phyloP scores from a whole-genome alignment of 2,329 filamentous ascomycete species.

The Colletotrichum liaoningense region DNA sequence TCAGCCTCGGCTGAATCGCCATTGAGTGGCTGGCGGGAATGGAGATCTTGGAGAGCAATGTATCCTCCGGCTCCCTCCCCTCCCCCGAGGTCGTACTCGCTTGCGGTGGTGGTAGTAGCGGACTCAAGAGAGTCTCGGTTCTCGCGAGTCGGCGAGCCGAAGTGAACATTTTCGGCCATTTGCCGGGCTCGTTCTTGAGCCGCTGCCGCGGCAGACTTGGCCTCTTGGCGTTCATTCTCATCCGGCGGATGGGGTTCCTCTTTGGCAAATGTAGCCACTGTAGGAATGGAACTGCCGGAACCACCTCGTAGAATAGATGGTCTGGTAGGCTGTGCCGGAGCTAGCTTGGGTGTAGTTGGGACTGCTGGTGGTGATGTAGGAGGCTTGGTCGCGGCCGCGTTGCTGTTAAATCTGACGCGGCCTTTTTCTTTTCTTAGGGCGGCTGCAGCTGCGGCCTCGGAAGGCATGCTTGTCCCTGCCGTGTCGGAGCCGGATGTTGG shows the following conservation, averaged over 20 bases:
- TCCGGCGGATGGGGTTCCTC: conserved; percentile 15
- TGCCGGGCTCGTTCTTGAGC: conserved; percentile 56
- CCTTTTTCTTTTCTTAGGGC: conserved; percentile 56
- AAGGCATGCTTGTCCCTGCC: background rate
- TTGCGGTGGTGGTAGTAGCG: conserved; percentile 43
- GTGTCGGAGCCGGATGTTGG: background rate
- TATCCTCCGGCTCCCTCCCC: conserved; percentile 35
- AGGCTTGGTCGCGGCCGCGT: conserved; percentile 47
- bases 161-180: conserved; percentile 53
- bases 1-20: conserved; percentile 24
- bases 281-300: conserved; percentile 52
- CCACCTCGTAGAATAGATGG: conserved; percentile 56
- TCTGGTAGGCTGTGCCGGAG: conserved; percentile 13
- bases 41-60: conserved; percentile 48
- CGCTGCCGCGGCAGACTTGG: conserved; percentile 49
- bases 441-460: conserved; percentile 36
- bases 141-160: conserved; percentile 48
- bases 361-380: conserved; percentile 35
- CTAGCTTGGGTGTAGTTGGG: conserved; percentile 12
- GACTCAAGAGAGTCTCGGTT: conserved; percentile 53
- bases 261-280: conserved; percentile 28
- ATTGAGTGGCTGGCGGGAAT: conserved; percentile 22
- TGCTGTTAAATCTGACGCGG: conserved; percentile 61
- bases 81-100: conserved; percentile 41
- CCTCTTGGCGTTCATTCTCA: conserved; percentile 39